phyloP scores from a whole-genome alignment of 192 early-diverging fungal genomes.

The Podila clonocystis region DNA sequence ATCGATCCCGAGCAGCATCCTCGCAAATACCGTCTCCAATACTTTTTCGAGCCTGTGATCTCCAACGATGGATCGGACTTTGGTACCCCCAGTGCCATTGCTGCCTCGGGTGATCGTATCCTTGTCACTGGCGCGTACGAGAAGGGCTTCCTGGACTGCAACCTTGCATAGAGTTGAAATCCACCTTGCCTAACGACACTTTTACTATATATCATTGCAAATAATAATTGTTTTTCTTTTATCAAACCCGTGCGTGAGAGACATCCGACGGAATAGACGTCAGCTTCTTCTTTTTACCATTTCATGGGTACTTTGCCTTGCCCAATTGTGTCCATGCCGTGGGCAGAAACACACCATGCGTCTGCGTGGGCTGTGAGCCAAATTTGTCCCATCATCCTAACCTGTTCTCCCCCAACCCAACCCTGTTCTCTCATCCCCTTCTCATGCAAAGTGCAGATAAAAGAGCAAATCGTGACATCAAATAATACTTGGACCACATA shows the following conservation, averaged over 20 bases:
- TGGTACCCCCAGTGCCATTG: slow-evolving; percentile 40
- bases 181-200: too few species aligned
- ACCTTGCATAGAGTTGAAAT: neutral
- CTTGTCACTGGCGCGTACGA: slow-evolving; percentile 40
- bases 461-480: too few species aligned
- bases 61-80: slow-evolving; percentile 41
- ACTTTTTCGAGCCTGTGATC: slow-evolving; percentile 40
- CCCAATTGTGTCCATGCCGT: neutral
- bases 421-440: neutral
- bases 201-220: too few species aligned
- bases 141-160: slow-evolving; percentile 39
- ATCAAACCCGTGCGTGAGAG: too few species aligned
- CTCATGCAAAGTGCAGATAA: too few species aligned
- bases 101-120: slow-evolving; percentile 13
- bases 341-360: neutral
- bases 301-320: too few species aligned
- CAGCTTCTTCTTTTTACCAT: too few species aligned
- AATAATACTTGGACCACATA: too few species aligned
- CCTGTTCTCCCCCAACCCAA: neutral
- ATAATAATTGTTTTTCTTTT: too few species aligned
- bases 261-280: too few species aligned
- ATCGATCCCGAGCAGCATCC: slow-evolving; percentile 30
- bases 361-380: neutral
- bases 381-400: neutral
- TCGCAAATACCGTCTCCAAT: slow-evolving; percentile 22